Conservation (phyloP, 106 monocot genomes). For the Platanthera zijinensis region DNA sequence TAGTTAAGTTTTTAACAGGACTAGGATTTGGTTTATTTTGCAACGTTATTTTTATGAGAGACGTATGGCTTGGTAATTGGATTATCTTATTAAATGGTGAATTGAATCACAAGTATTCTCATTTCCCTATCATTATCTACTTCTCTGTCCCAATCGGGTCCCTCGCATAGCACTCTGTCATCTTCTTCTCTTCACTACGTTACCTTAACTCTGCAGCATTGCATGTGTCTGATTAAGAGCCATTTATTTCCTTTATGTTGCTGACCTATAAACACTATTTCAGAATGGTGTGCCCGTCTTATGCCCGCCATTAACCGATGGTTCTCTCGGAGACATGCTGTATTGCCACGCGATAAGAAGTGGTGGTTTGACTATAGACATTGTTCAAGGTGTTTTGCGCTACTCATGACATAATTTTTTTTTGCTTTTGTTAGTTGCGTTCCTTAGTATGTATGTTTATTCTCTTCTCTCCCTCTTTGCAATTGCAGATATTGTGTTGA, state of each 20-base stretch:
- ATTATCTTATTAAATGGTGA: no score
- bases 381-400: constrained; percentile 64
- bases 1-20: no score
- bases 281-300: constrained; percentile 77
- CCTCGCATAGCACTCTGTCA: no score
- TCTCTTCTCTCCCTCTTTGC: not conserved
- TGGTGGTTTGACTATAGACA: constrained; percentile 78
- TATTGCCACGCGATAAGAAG: constrained; percentile 68
- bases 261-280: constrained; percentile 9
- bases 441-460: not conserved
- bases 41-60: no score
- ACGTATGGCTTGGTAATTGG: no score
- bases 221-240: not conserved
- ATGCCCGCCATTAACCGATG: constrained; percentile 83
- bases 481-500: constrained; percentile 62
- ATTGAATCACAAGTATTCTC: no score
- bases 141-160: no score
- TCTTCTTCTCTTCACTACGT: no score
- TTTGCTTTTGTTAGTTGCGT: not conserved
- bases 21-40: no score
- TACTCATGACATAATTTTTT: not conserved
- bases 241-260: not conserved
- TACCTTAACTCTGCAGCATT: no score
- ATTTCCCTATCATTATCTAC: no score
- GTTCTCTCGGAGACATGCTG: constrained; percentile 87